A percentile compares a stretch with the other conserved stretches of the same genome.
phyloP scores from a whole-genome alignment of 306 rosid species.

The Begonia fuchsioides region DNA sequence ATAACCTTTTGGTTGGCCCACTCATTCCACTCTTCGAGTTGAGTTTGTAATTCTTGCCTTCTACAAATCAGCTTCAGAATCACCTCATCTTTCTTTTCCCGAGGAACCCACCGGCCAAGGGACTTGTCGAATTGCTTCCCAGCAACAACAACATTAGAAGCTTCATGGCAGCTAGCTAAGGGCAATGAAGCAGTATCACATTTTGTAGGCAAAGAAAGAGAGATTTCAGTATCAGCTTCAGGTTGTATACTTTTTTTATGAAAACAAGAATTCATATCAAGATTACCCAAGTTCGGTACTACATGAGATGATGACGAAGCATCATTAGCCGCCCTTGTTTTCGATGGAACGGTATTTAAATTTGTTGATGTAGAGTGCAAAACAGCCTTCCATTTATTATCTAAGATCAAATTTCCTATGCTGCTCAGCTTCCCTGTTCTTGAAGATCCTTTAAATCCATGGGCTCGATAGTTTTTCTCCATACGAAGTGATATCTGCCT shows the following conservation, averaged over 20 bases:
- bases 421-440: slow-evolving; percentile 58
- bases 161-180: slow-evolving; percentile 23
- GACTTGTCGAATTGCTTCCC: slow-evolving; percentile 49
- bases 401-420: slow-evolving; percentile 53
- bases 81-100: slow-evolving; percentile 71
- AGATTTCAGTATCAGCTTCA: slow-evolving; percentile 44
- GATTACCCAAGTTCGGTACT: slow-evolving; percentile 21
- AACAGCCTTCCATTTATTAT: slow-evolving; percentile 57
- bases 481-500: slow-evolving; percentile 63
- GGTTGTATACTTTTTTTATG: slow-evolving; percentile 11
- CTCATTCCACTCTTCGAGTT: slow-evolving; percentile 83
- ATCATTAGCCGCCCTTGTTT: slow-evolving; percentile 50
- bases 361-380: slow-evolving; percentile 45
- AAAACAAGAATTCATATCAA: slow-evolving; percentile 25
- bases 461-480: slow-evolving; percentile 55
- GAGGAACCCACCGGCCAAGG: slow-evolving; percentile 43
- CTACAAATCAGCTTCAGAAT: slow-evolving; percentile 58
- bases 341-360: slow-evolving; percentile 55
- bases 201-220: slow-evolving; percentile 54
- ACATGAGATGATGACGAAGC: slow-evolving; percentile 25
- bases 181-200: slow-evolving; percentile 25
- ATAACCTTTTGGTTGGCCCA: slow-evolving; percentile 94
- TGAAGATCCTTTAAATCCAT: slow-evolving; percentile 66
- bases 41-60: slow-evolving; percentile 62
- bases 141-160: slow-evolving; percentile 23